A percentile compares a stretch with the other conserved stretches of the same genome.
These are phyloP conservation scores for Linnemannia elongata DNA, from an alignment of 192 early-diverging fungal genomes.

Conservation along the genomic window DNA sequence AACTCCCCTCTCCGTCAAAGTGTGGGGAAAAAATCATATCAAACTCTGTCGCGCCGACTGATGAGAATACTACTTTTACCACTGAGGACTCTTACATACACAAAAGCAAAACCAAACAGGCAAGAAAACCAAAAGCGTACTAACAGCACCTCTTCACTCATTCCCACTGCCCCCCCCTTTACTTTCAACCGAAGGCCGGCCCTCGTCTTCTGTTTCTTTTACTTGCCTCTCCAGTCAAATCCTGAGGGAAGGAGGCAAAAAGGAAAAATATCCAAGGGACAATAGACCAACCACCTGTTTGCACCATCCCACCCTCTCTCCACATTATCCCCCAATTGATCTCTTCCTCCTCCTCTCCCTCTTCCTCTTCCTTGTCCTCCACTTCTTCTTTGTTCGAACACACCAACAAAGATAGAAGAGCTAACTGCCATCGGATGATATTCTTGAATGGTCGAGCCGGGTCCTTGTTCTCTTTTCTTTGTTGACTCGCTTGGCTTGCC, in stretches of 20 bases:
- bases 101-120: too few species aligned
- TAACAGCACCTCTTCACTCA: too few species aligned
- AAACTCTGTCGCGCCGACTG: neutral
- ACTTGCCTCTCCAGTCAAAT: neutral
- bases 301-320: neutral
- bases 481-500: too few species aligned
- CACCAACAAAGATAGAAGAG: too few species aligned
- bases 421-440: too few species aligned
- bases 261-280: neutral
- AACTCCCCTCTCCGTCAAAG: neutral
- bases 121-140: too few species aligned
- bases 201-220: neutral
- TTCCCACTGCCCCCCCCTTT: too few species aligned
- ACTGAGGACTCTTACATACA: too few species aligned
- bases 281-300: constrained; percentile 19
- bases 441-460: too few species aligned
- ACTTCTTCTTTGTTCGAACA: neutral
- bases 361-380: neutral
- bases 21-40: constrained; percentile 30
- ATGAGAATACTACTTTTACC: too few species aligned
- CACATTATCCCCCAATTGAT: neutral
- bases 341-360: neutral
- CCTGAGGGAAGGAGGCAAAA: neutral
- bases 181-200: too few species aligned
- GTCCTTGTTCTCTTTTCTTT: too few species aligned